Base-by-base conservation (phyloP, 306 rosid species). In the Crotalaria pallida region DNA sequence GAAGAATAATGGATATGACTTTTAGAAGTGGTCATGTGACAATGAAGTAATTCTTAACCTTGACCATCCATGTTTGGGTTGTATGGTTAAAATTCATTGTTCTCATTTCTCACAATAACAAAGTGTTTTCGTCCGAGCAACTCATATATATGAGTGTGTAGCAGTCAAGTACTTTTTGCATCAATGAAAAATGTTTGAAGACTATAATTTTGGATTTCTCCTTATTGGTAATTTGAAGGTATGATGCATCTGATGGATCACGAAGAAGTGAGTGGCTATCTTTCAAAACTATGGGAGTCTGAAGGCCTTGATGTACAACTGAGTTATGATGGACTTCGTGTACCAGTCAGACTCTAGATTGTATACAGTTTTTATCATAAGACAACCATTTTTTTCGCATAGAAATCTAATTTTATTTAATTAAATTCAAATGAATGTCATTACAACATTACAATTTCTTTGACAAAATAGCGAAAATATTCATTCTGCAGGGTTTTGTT, bases 211-310 rank as follows among this genome's bases (percentile, higher is more conserved):
- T 52, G 21, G 6, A 26, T 47, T 40, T 59, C 64, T 66, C 29
- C 31, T 69, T 12, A 44, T 65, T 75, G 67, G 65, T 22, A 34
- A 77, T 81, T 58, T 81, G 69, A 79, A 94, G 98, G 98, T 29
- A 94, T 88, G 98, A 94, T 94, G 97, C 98, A 94, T 82, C 69
- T 87, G 76, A 91, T 90, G 98, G 97, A 91, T 80, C 98, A 94
- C 56, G 98, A 94, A 56, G 84, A 81, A 75, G 95, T 88, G 80
- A 94, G 82, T 58, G 68, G 31, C 58, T 84, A 86, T 77, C 98
- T 90, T 53, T 3, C 21, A 73, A 83, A 82, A 61, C 27, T 88
- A 77, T 66, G 27, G 88, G 89, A 85, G 75, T 85, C 85, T 43
- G 98, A 94, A 70, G 96, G 89, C 58, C 86, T 94, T 72, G 95